A percentile compares a stretch with the other conserved stretches of the same genome.
Conservation (phyloP, 306 rosid genomes). For the Herpetospermum pedunculosum region DNA sequence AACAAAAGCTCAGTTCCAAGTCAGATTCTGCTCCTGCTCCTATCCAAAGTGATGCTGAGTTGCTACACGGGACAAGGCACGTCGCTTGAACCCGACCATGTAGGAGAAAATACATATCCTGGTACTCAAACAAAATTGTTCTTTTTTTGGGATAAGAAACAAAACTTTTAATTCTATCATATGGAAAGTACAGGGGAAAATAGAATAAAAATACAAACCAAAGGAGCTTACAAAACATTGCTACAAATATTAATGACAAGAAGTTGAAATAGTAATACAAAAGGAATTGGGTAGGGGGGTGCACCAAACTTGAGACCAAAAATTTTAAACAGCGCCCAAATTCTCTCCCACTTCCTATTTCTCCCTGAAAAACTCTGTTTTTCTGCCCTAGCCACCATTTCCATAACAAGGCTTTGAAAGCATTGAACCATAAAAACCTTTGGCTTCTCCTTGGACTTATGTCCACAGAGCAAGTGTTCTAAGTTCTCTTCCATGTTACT, state of each 20-base stretch:
- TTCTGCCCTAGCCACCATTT: not conserved
- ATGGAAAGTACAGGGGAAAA: not conserved
- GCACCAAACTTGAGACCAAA: not conserved
- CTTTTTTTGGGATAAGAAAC: not conserved
- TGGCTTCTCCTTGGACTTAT: not conserved
- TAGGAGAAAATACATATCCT: not conserved
- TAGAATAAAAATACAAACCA: not conserved
- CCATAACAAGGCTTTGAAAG: not conserved
- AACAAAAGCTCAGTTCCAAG: not conserved
- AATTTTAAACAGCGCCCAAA: not conserved
- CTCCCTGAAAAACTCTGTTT: not conserved
- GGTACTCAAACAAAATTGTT: not conserved
- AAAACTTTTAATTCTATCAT: not conserved
- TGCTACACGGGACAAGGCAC: not conserved
- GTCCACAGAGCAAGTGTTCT: not conserved
- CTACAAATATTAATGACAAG: not conserved
- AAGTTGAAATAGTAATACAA: not conserved
- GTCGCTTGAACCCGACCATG: not conserved
- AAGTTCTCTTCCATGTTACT: not conserved
- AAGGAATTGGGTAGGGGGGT: not conserved
- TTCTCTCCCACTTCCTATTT: not conserved
- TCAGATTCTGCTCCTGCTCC: not conserved
- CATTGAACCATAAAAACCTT: not conserved
- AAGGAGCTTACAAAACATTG: not conserved
- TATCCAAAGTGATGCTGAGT: not conserved